Evolutionary conservation across 495 filamentous ascomycete genomes (phyloP), one percentile per base, ranked within the genome.

Genomic region (Hypoxylon perforatum): DNA sequence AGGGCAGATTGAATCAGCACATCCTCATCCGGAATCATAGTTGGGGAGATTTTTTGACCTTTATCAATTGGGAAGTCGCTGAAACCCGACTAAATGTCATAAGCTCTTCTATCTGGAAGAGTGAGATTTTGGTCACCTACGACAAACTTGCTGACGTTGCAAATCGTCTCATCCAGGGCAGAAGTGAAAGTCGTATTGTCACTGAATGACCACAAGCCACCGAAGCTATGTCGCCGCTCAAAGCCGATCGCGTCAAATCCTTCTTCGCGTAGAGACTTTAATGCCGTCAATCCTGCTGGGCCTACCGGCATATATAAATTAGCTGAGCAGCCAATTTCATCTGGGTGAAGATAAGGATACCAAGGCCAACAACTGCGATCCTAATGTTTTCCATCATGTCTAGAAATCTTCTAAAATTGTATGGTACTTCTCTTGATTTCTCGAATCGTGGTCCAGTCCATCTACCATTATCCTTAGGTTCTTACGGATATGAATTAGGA

Each of bases 201-300:
- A 23, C 42, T 62, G 11, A 59, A 62, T 23, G 55, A 59, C 66
- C 63, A 74, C 2, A 74, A 48, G n/a, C 72, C 65, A 6, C 69
- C 61, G 33, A 67, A 42, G 28, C 44, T 42, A 21, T 72, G 49
- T 57, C 65, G 50, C 38, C 60, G 60, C 46, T 73, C 72, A n/a
- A 61, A 70, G 0, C 39, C 57, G 18, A 69, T 56, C 2, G 46
- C 57, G 15, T 70, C 21, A 36, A 72, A 72, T 7, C 61, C 58
- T 28, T 67, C 72, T 17, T 73, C 66, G 18, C 57, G 49, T 14
- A 70, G 47, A 17, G 28, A 30, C 36, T 68, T 74, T 14, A 68
- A 49, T 9, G 62, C 59, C 3, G 62, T 55, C 12, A 69, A 28
- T 50, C 72, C 66, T 28, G 55, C 54, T 3, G 57, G 48, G 15